These are phyloP conservation scores for Clonostachys byssicola DNA, from an alignment of 2,329 filamentous ascomycete species.

Conservation along the genomic window DNA sequence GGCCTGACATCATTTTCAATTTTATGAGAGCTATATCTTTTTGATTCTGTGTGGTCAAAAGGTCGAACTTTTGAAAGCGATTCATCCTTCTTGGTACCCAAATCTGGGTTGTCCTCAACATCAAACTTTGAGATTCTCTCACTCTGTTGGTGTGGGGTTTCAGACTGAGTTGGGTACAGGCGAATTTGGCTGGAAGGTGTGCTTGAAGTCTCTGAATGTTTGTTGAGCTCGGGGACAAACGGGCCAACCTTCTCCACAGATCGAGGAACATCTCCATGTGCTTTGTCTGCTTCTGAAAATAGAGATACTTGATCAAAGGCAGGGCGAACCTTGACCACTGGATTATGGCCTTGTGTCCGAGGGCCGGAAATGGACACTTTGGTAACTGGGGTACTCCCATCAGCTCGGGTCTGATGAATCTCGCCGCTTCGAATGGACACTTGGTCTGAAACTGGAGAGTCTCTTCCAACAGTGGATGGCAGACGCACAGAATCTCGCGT, in stretches of 20 bases:
- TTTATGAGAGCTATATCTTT: no score
- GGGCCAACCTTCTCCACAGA: constrained; percentile 10
- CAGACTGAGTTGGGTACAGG: neutral
- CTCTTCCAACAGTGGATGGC: no score
- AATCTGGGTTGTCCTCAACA: no score
- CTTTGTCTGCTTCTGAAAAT: neutral
- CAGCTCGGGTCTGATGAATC: constrained; percentile 8
- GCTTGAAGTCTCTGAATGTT: neutral
- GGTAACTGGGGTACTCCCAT: constrained; percentile 6
- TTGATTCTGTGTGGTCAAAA: no score
- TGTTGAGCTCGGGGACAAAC: constrained; percentile 5
- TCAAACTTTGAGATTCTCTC: no score
- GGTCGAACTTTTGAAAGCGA: no score
- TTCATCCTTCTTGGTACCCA: no score
- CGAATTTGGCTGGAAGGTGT: neutral
- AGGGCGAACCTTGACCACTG: constrained; percentile 16
- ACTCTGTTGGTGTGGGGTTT: no score
- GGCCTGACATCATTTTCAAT: no score
- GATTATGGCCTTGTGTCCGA: constrained; percentile 10
- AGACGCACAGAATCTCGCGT: no score
- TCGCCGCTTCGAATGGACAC: constrained; percentile 7
- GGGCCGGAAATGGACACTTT: constrained; percentile 7
- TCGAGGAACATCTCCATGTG: neutral
- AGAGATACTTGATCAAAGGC: constrained; percentile 6
- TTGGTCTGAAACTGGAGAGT: constrained; percentile 9